Evolutionary conservation across 2,329 filamentous ascomycete species (phyloP).

Genomic region (Cladosporium sp.): DNA sequence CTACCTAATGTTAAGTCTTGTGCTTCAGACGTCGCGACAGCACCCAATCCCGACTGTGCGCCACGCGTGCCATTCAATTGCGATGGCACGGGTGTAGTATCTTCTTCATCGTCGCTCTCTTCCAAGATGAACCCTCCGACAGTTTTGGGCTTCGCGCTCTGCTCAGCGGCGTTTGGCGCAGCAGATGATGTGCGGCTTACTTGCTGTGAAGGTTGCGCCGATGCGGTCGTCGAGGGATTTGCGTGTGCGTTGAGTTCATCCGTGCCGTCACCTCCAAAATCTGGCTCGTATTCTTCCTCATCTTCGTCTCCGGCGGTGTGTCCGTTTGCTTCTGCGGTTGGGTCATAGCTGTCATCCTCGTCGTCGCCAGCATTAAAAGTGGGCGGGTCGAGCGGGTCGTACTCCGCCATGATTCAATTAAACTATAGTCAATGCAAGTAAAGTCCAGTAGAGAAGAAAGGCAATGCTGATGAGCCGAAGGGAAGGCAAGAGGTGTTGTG

Average conservation of each 20-base stretch:
- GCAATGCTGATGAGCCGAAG: neutral
- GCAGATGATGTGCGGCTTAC: slow-evolving; percentile 38
- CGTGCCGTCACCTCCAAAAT: slow-evolving; percentile 18
- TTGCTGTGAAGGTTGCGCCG: slow-evolving; percentile 28
- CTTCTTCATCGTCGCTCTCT: slow-evolving; percentile 54
- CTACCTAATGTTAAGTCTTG: slow-evolving; percentile 59
- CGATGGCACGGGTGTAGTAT: slow-evolving; percentile 19
- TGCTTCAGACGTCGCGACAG: slow-evolving; percentile 23
- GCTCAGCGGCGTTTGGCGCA: slow-evolving; percentile 26
- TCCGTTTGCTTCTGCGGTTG: slow-evolving; percentile 17
- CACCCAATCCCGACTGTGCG: slow-evolving; percentile 24
- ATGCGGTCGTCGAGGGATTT: slow-evolving; percentile 14
- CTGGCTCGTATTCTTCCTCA: slow-evolving; percentile 34
- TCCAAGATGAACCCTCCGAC: slow-evolving; percentile 61
- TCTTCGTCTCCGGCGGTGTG: slow-evolving; percentile 22
- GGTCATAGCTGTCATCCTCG: slow-evolving; percentile 39
- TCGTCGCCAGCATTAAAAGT: slow-evolving; percentile 26
- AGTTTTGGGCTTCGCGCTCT: slow-evolving; percentile 44
- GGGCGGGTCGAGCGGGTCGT: slow-evolving; percentile 25
- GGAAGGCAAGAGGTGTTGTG: neutral
- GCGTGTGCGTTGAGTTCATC: slow-evolving; percentile 9
- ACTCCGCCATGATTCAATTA: slow-evolving; percentile 39
- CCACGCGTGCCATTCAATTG: slow-evolving; percentile 25
- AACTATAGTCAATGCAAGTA: neutral
- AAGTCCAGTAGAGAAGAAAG: neutral